A percentile compares a stretch with the other conserved stretches of the same genome.
These are phyloP conservation scores for Castanospermum australe DNA, from an alignment of 306 rosid species.

Conservation along the genomic window DNA sequence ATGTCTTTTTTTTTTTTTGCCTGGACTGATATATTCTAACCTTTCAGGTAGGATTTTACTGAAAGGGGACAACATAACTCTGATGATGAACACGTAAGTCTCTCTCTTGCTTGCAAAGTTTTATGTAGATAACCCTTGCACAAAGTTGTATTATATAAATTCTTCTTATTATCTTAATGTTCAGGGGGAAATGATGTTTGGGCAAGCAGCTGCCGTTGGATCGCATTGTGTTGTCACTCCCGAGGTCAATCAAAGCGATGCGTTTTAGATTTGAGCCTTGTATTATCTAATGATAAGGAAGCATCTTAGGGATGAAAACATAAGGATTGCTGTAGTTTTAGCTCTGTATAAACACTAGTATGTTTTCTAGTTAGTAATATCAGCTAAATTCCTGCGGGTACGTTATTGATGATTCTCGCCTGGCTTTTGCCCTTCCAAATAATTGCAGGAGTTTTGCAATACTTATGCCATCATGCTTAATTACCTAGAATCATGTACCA, in stretches of 20 bases:
- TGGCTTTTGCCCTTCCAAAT: not conserved
- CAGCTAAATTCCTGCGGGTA: not conserved
- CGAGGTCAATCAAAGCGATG: not conserved
- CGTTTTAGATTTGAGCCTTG: not conserved
- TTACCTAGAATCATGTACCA: not conserved
- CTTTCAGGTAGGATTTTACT: conserved; percentile 68
- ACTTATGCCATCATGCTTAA: too few relatives aligned
- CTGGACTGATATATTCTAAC: not conserved
- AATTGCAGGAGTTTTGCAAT: too few relatives aligned
- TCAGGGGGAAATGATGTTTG: conserved; percentile 51
- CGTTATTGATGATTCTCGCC: not conserved
- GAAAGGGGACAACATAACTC: conserved; percentile 74
- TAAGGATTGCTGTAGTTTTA: not conserved
- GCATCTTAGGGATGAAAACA: not conserved
- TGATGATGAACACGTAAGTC: conserved; percentile 69
- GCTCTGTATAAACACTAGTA: not conserved
- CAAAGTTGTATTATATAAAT: not conserved
- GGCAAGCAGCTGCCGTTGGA: not conserved
- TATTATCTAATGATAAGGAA: not conserved
- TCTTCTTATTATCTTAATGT: conserved; percentile 12
- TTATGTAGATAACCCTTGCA: not conserved
- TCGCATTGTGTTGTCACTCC: not conserved
- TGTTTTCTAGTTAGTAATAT: not conserved
- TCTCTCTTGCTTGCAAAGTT: not conserved
- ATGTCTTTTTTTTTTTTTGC: not conserved